phyloP scores from a whole-genome alignment of 768 basidiomycete genomes.

The Lentinula sp. region DNA sequence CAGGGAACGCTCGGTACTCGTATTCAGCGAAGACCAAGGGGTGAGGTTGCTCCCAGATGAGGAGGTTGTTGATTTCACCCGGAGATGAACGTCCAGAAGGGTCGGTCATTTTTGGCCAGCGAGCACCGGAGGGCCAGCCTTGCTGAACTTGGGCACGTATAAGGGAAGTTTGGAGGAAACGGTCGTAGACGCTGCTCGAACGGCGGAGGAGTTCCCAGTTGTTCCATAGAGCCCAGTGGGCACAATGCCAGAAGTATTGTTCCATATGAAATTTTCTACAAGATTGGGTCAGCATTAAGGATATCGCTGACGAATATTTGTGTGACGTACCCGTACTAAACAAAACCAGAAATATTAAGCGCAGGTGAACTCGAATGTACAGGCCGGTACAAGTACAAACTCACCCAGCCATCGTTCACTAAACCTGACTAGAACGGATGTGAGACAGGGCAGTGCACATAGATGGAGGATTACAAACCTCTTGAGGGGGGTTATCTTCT shows the following conservation, averaged over 20 bases:
- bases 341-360: neutral
- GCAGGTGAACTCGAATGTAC: neutral
- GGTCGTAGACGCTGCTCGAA: constrained; percentile 35
- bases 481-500: constrained; percentile 49
- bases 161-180: constrained; percentile 41
- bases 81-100: constrained; percentile 52
- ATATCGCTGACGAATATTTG: neutral
- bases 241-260: constrained; percentile 55
- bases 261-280: constrained; percentile 56
- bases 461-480: constrained; percentile 27
- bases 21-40: constrained; percentile 53
- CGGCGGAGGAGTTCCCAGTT: constrained; percentile 51
- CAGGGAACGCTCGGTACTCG: constrained; percentile 43
- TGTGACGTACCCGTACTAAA: constrained; percentile 30
- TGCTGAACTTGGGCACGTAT: constrained; percentile 46
- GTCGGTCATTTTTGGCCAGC: constrained; percentile 63
- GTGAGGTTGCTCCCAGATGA: constrained; percentile 60
- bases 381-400: constrained; percentile 11
- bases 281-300: neutral
- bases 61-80: constrained; percentile 55
- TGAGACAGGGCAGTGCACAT: neutral
- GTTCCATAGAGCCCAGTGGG: constrained; percentile 57
- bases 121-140: constrained; percentile 46
- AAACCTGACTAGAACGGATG: constrained; percentile 37
- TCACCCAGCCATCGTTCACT: constrained; percentile 51